Percentiles rank a stretch among this genome's conserved stretches.
Evolutionary conservation across 116 monocot genomes (phyloP).

Genomic region (Posidonia oceanica): DNA sequence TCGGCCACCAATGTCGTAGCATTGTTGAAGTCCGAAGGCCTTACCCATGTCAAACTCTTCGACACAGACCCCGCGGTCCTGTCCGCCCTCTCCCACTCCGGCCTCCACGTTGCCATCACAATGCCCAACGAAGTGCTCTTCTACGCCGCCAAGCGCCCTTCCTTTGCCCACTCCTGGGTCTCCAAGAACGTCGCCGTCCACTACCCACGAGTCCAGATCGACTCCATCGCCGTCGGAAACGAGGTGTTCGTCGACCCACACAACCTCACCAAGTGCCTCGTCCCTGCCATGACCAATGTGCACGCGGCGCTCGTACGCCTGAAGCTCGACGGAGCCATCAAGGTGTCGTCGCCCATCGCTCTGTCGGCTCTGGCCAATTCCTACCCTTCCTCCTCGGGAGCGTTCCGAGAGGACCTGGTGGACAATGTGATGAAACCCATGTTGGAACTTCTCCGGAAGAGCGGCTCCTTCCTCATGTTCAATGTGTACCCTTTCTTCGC

Average conservation of each 20-base stretch:
- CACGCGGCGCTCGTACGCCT: slow-evolving; percentile 19
- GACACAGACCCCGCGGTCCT: slow-evolving; percentile 37
- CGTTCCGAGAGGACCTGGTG: slow-evolving; percentile 22
- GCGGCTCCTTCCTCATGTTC: slow-evolving; percentile 31
- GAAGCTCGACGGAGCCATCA: slow-evolving; percentile 17
- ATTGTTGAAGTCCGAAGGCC: slow-evolving; percentile 18
- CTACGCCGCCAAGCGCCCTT: slow-evolving; percentile 15
- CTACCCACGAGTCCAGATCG: slow-evolving; percentile 19
- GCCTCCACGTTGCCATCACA: slow-evolving; percentile 20
- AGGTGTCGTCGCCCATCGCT: slow-evolving; percentile 34
- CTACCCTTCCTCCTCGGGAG: slow-evolving; percentile 33
- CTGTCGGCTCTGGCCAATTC: slow-evolving; percentile 31
- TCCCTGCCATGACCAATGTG: slow-evolving; percentile 34
- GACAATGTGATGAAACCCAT: slow-evolving; percentile 26
- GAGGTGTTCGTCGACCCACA: slow-evolving; percentile 30
- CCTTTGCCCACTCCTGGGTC: slow-evolving; percentile 30
- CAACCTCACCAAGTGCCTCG: slow-evolving; percentile 21
- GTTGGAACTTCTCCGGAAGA: slow-evolving; percentile 25
- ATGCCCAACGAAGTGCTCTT: slow-evolving; percentile 32
- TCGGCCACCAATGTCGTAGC: slow-evolving; percentile 13
- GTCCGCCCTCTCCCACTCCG: slow-evolving; percentile 18
- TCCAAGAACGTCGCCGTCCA: slow-evolving; percentile 21
- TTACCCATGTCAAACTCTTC: slow-evolving; percentile 27
- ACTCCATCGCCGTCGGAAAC: slow-evolving; percentile 30
- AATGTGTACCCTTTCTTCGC: slow-evolving; percentile 53